Evolutionary conservation across 768 basidiomycete genomes (phyloP).

Genomic region (Russula griseocarnosa): DNA sequence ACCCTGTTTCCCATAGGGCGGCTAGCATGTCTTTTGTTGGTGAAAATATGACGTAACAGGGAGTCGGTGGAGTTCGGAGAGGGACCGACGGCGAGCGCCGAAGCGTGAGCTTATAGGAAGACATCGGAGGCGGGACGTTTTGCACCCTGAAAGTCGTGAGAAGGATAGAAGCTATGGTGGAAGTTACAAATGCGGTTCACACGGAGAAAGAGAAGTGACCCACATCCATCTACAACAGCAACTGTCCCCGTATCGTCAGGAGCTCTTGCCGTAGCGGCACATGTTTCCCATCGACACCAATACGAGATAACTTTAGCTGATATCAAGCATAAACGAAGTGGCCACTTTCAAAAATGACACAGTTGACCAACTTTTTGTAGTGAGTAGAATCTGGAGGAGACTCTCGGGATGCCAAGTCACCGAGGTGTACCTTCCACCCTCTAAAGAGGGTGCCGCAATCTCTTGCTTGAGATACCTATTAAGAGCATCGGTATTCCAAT

Average conservation of each 20-base stretch:
- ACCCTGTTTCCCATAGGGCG: constrained; percentile 66
- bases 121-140: constrained; percentile 99
- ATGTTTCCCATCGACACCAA: constrained; percentile 77
- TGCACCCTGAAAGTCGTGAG: constrained; percentile 91
- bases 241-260: constrained; percentile 81
- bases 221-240: constrained; percentile 86
- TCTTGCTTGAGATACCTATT: constrained; percentile 92
- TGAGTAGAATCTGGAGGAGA: constrained; percentile 57
- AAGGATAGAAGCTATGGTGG: constrained; percentile 58
- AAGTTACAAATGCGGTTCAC: neutral
- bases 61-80: constrained; percentile 60
- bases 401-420: constrained; percentile 87
- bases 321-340: constrained; percentile 2
- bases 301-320: constrained; percentile 55
- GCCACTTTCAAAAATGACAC: neutral
- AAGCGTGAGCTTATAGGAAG: constrained; percentile 49
- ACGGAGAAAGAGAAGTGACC: constrained; percentile 31
- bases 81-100: constrained; percentile 25
- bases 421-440: constrained; percentile 59
- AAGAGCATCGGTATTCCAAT: constrained; percentile 15
- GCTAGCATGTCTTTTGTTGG: constrained; percentile 53
- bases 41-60: constrained; percentile 61
- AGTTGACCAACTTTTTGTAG: constrained; percentile 55
- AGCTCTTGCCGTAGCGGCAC: constrained; percentile 49
- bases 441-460: constrained; percentile 43